Conservation (phyloP, 805 yeast species). For the Komagataella pseudopastoris region DNA sequence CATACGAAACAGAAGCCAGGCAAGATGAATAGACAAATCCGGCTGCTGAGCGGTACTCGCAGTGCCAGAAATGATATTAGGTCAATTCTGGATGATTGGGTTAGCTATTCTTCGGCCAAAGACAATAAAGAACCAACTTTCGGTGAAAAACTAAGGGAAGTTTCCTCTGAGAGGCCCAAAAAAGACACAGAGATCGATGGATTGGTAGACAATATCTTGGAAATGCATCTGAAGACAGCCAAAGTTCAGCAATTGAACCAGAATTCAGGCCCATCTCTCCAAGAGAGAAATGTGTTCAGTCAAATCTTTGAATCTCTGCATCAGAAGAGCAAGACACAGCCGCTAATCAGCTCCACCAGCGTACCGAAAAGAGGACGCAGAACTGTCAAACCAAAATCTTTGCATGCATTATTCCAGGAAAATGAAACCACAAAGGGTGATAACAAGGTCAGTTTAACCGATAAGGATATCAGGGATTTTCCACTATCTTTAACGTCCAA, state of each 20-base stretch:
- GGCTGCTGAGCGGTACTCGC: neutral
- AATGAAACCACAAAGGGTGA: neutral
- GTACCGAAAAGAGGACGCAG: neutral
- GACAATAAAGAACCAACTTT: neutral
- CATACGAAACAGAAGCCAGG: neutral
- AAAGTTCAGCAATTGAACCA: neutral
- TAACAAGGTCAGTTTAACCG: conserved; percentile 1
- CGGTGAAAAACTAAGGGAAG: neutral
- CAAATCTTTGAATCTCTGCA: neutral
- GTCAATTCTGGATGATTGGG: neutral
- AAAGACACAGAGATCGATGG: neutral
- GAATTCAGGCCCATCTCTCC: neutral
- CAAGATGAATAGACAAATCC: neutral
- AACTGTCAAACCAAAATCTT: neutral
- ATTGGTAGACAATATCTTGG: neutral
- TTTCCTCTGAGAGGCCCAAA: neutral
- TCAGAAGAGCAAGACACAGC: neutral
- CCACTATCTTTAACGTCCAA: conserved; percentile 1
- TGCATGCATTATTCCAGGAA: neutral
- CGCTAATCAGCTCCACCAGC: neutral
- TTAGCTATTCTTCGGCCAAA: neutral
- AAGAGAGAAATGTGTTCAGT: neutral
- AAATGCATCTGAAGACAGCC: neutral
- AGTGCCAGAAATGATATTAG: neutral
- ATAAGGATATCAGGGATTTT: conserved; percentile 1